These are phyloP conservation scores for Candida albicans DNA, from an alignment of 1,139 yeast species.

Conservation along the genomic window DNA sequence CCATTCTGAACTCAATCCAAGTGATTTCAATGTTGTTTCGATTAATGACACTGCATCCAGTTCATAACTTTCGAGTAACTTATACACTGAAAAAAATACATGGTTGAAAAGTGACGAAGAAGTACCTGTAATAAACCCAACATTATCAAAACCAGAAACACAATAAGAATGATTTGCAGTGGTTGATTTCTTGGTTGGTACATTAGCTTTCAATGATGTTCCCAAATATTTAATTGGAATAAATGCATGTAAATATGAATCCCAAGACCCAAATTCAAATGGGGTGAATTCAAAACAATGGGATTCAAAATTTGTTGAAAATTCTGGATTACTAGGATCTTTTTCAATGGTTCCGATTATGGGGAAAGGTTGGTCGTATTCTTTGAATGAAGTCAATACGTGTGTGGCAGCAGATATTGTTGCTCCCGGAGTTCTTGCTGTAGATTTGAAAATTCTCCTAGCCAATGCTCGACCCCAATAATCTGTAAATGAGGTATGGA, in stretches of 20 bases:
- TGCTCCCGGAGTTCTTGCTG: constrained; percentile 37
- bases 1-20: constrained; percentile 42
- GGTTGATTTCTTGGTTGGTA: constrained; percentile 18
- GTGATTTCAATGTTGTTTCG: constrained; percentile 43
- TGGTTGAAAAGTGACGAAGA: constrained; percentile 71
- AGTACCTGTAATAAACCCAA: constrained; percentile 72
- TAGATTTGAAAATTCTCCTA: constrained; percentile 41
- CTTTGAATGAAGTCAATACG: constrained; percentile 19
- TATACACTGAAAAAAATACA: constrained; percentile 48
- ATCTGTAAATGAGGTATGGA: constrained; percentile 60
- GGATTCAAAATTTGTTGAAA: constrained; percentile 25
- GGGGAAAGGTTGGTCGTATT: constrained; percentile 43
- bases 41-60: constrained; percentile 42
- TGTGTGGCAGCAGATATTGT: constrained; percentile 24
- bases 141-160: constrained; percentile 61
- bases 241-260: constrained; percentile 49
- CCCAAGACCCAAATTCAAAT: constrained; percentile 73
- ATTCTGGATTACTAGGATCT: constrained; percentile 21
- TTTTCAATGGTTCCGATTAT: constrained; percentile 38
- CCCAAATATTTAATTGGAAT: constrained; percentile 56
- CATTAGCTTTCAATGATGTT: constrained; percentile 39
- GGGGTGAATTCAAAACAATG: constrained; percentile 59
- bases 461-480: constrained; percentile 68
- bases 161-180: constrained; percentile 39
- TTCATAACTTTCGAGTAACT: constrained; percentile 37